A percentile compares a stretch with the other conserved stretches of the same genome.
phyloP scores from a whole-genome alignment of 116 monocot species.

The Papilionanthe hybrid region DNA sequence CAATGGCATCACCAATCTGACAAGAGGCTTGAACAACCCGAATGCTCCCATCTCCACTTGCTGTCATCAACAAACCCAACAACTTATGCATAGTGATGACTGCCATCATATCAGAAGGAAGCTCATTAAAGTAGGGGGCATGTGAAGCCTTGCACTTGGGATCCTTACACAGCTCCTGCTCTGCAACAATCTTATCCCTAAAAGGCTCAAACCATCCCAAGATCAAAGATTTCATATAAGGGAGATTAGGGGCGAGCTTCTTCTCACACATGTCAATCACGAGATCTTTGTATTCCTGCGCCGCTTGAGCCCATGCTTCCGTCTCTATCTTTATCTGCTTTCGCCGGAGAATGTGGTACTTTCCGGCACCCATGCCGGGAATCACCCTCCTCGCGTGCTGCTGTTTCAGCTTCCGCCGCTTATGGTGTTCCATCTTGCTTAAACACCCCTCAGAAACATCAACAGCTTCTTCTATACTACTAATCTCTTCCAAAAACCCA shows the following conservation, averaged over 20 bases:
- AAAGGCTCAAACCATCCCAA: slow-evolving; percentile 95
- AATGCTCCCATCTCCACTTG: slow-evolving; percentile 50
- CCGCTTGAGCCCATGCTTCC: slow-evolving; percentile 92
- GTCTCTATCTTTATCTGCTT: slow-evolving; percentile 89
- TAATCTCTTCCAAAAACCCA: background rate
- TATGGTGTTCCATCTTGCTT: background rate
- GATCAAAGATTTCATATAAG: slow-evolving; percentile 86
- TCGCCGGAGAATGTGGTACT: slow-evolving; percentile 41
- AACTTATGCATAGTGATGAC: slow-evolving; percentile 93
- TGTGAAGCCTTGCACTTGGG: slow-evolving; percentile 35
- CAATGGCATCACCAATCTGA: slow-evolving; percentile 74
- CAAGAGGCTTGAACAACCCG: slow-evolving; percentile 71
- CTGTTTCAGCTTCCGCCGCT: background rate
- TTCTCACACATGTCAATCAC: slow-evolving; percentile 79
- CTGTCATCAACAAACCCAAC: slow-evolving; percentile 79
- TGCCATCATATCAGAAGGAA: slow-evolving; percentile 92
- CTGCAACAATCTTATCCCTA: slow-evolving; percentile 54
- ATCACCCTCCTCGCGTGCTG: background rate
- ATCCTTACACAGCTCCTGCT: slow-evolving; percentile 54
- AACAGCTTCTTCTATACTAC: background rate
- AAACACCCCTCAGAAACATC: background rate
- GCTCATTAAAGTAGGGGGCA: slow-evolving; percentile 36
- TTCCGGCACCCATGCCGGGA: slow-evolving; percentile 27
- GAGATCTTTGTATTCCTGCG: slow-evolving; percentile 84
- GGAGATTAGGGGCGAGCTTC: slow-evolving; percentile 86